phyloP scores from a whole-genome alignment of 2,329 filamentous ascomycete genomes.

The Aspergillus phoenicis region DNA sequence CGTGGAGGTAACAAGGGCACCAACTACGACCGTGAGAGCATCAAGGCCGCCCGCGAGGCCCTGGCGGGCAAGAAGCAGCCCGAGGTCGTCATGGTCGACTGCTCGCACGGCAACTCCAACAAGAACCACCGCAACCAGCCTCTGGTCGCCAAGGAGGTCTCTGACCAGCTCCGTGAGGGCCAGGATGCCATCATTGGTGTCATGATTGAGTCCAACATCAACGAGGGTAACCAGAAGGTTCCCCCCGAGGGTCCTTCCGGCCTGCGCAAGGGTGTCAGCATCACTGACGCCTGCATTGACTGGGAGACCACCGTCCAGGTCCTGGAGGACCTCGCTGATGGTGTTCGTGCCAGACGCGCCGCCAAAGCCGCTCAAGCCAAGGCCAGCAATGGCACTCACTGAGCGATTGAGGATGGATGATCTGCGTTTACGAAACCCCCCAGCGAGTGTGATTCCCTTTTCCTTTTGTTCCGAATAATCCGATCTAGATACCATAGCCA shows the following conservation, averaged over 20 bases:
- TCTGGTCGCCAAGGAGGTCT: slow-evolving; percentile 79
- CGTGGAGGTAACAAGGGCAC: slow-evolving; percentile 88
- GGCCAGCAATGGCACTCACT: slow-evolving; percentile 32
- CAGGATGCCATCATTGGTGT: slow-evolving; percentile 90
- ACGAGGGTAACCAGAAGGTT: slow-evolving; percentile 87
- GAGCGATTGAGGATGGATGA: slow-evolving; percentile 13
- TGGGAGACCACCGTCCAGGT: slow-evolving; percentile 84
- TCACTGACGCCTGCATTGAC: slow-evolving; percentile 94
- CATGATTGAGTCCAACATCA: slow-evolving; percentile 98
- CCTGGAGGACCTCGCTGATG: slow-evolving; percentile 81
- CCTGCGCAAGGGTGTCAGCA: slow-evolving; percentile 87
- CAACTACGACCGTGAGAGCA: slow-evolving; percentile 87
- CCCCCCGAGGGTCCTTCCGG: slow-evolving; percentile 75
- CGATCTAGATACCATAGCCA: slow-evolving; percentile 27
- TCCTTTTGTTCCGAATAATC: slow-evolving; percentile 17
- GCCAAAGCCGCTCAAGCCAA: slow-evolving; percentile 33
- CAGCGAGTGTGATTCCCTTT: slow-evolving; percentile 13
- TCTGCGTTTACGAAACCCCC: neutral
- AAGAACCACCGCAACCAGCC: slow-evolving; percentile 98
- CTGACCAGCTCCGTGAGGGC: slow-evolving; percentile 82
- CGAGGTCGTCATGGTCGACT: slow-evolving; percentile 95
- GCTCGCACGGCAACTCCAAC: slow-evolving; percentile 96
- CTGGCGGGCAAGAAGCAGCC: slow-evolving; percentile 81
- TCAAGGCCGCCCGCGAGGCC: slow-evolving; percentile 75
- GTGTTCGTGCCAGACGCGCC: slow-evolving; percentile 73